phyloP scores from a whole-genome alignment of 2,329 filamentous ascomycete genomes.

The Ascochyta pisi region DNA sequence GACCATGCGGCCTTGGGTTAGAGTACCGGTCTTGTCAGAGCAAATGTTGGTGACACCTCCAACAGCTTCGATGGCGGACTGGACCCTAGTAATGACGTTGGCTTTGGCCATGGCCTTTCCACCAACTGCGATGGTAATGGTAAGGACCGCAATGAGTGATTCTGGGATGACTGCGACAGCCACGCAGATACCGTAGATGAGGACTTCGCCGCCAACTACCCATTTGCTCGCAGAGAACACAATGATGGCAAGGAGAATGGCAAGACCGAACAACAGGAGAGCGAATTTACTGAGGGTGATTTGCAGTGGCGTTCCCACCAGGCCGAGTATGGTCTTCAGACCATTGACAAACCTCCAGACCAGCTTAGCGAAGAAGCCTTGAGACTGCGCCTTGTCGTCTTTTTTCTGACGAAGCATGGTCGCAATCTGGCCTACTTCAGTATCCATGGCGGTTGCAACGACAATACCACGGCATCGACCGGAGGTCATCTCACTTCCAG shows the following conservation, averaged over 20 bases:
- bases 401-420: slow-evolving; percentile 67
- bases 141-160: slow-evolving; percentile 69
- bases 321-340: slow-evolving; percentile 64
- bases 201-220: slow-evolving; percentile 51
- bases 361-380: slow-evolving; percentile 49
- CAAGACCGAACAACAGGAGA: slow-evolving; percentile 77
- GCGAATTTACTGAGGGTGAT: slow-evolving; percentile 86
- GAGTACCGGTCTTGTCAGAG: slow-evolving; percentile 51
- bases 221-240: slow-evolving; percentile 68
- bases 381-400: slow-evolving; percentile 58
- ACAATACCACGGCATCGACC: slow-evolving; percentile 74
- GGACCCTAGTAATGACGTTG: slow-evolving; percentile 51
- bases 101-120: slow-evolving; percentile 52
- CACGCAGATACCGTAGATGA: slow-evolving; percentile 58
- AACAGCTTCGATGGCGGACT: slow-evolving; percentile 50
- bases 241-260: slow-evolving; percentile 72
- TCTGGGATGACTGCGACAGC: slow-evolving; percentile 57
- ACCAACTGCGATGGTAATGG: slow-evolving; percentile 66
- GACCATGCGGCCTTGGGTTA: slow-evolving; percentile 52
- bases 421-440: slow-evolving; percentile 79
- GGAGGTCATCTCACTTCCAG: slow-evolving; percentile 74
- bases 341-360: slow-evolving; percentile 43
- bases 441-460: slow-evolving; percentile 73
- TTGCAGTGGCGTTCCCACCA: slow-evolving; percentile 83
- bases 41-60: slow-evolving; percentile 53